These are phyloP conservation scores for Globisporangium nagaii DNA, from an alignment of 352 stramenopile species.

Conservation along the genomic window DNA sequence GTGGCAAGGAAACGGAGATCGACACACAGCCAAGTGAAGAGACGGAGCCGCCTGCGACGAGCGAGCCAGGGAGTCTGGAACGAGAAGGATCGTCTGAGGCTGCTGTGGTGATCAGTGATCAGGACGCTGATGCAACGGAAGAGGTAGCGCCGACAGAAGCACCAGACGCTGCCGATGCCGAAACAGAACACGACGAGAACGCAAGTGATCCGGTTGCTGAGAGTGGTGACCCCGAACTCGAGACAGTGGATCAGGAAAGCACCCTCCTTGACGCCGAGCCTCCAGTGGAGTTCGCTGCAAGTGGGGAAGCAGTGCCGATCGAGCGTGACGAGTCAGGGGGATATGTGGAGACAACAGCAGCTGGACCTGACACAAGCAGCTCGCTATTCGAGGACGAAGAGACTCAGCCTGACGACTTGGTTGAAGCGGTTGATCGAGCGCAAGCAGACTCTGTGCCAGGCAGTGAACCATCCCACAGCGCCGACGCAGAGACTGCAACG, in stretches of 20 bases:
- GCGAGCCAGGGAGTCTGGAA: neutral
- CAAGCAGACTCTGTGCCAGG: neutral
- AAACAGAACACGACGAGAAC: neutral
- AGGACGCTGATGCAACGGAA: neutral
- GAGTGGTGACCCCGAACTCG: neutral
- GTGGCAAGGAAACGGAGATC: neutral
- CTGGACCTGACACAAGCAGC: neutral
- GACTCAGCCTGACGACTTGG: neutral
- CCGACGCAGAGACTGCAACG: neutral
- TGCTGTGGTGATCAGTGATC: neutral
- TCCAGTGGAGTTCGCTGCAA: neutral
- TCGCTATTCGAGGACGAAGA: neutral
- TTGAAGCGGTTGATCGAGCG: neutral
- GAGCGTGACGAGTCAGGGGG: too few species aligned
- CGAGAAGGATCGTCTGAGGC: neutral
- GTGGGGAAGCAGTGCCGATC: neutral
- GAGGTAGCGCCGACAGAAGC: neutral
- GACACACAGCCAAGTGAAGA: neutral
- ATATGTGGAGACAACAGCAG: neutral
- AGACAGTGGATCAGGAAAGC: neutral
- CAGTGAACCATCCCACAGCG: neutral
- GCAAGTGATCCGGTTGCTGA: neutral
- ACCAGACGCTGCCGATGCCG: neutral
- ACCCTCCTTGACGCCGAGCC: neutral
- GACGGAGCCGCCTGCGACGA: neutral